Base-by-base conservation (phyloP, 768 basidiomycete genomes). In the Megacollybia marginata region DNA sequence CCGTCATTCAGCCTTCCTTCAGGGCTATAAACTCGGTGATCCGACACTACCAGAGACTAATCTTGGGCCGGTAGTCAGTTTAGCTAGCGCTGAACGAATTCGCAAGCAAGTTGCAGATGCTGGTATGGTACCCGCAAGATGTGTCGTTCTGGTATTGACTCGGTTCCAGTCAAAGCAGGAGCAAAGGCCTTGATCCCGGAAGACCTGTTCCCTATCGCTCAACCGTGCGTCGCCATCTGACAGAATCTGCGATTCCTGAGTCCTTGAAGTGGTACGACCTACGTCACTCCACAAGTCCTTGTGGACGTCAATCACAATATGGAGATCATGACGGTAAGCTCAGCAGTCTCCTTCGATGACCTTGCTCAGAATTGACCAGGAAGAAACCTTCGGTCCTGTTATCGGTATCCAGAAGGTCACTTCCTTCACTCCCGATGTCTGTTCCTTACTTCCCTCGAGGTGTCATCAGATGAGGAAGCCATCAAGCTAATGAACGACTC, bases 401-500 rank as follows among this genome's bases (percentile, higher is more conserved):
- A 73, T 97, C 28, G 94, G 93, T 10, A 92, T 99, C 53, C 87
- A 90, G 67, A 94, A 92, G 75, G 93, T 90, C 4, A 36, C 9
- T 50, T 6, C 11, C 16, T 16, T 50, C 16, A 7, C 18, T 43
- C n/a, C 18, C 50, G 36, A 6, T 33, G 3, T 10, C 5, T 16
- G 13, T 28, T 44, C n/a, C 15, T 28, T 13, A 16, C 13, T 5
- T 34, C 23, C 23, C 18, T n/a, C 23, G 46, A 88, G 87, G 88
- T 92, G 18, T 71, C 76, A 9, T 82, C 82, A 0, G 96, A 97
- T 62, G 87, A 84, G 42, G 92, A 95, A 62, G 96, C 96, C 1
- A 68, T 97, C 49, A 62, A 66, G 15, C 77, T 98, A 32, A 99
- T 99, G 89, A 98, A 99, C 64, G 93, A 98, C 64, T 96, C 94